Evolutionary conservation across 2,329 filamentous ascomycete species (phyloP).

Genomic region (Fusarium nisikadoi): DNA sequence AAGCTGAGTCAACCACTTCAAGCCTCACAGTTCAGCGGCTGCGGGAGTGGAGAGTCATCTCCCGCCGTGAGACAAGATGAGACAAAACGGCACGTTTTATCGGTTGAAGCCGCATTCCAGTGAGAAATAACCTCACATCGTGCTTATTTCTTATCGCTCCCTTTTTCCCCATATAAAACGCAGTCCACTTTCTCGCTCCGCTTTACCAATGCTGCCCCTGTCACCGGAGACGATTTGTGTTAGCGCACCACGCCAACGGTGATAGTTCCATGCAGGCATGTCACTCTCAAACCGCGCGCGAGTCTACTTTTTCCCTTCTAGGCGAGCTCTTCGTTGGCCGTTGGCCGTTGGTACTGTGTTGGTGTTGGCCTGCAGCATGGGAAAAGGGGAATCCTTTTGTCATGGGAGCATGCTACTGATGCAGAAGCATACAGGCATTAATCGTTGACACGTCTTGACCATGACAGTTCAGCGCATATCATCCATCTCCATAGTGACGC

Average conservation of each 20-base stretch:
- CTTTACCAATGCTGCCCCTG: not conserved
- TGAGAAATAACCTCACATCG: conserved; percentile 5
- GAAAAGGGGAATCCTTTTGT: not conserved
- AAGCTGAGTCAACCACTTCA: conserved; percentile 9
- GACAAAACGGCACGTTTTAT: not conserved
- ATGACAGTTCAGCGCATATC: not conserved
- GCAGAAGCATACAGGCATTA: not conserved
- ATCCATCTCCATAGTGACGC: not conserved
- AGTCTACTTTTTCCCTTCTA: not conserved
- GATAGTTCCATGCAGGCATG: conserved; percentile 28
- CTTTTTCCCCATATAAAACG: not conserved
- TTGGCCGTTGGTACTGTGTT: not conserved
- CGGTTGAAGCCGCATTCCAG: conserved; percentile 16
- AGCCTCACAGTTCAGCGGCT: conserved; percentile 6
- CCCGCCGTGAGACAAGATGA: conserved; percentile 25
- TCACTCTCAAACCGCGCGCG: conserved; percentile 19
- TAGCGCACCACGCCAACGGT: conserved; percentile 27
- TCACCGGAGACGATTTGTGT: conserved; percentile 14
- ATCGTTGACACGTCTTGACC: not conserved
- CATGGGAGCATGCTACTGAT: not conserved
- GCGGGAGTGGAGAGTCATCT: not conserved
- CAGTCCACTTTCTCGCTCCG: conserved; percentile 2
- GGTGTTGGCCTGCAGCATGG: not conserved
- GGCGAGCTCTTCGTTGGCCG: not conserved
- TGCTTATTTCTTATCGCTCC: not conserved